These are phyloP conservation scores for Wickerhamiella kurtzmanii DNA, from an alignment of 805 yeast genomes.

Conservation along the genomic window DNA sequence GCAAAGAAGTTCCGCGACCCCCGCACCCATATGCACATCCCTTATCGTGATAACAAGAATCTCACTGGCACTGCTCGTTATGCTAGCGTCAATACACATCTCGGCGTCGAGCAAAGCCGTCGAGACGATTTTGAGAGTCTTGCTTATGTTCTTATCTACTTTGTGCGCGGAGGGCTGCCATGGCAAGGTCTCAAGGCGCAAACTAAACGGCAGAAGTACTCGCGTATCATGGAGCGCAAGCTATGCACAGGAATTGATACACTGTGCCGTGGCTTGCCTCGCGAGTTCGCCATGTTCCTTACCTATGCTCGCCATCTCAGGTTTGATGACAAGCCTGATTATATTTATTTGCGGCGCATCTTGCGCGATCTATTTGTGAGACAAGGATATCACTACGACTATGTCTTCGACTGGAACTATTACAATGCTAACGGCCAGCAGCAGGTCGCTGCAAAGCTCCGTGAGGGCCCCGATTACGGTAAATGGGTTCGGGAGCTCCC, in stretches of 20 bases:
- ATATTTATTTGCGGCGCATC: conserved; percentile 68
- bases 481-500: neutral
- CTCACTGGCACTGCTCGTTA: conserved; percentile 97
- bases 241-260: conserved; percentile 78
- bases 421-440: neutral
- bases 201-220: conserved; percentile 93
- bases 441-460: neutral
- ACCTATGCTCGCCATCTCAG: conserved; percentile 76
- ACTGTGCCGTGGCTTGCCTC: conserved; percentile 77
- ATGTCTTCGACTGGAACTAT: conserved; percentile 80
- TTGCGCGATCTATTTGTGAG: conserved; percentile 80
- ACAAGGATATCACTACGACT: conserved; percentile 84
- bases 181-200: conserved; percentile 99
- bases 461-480: neutral
- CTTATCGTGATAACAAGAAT: conserved; percentile 91
- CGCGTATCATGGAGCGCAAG: conserved; percentile 92
- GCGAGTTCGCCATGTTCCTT: conserved; percentile 85
- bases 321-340: conserved; percentile 91
- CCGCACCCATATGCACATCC: conserved; percentile 86
- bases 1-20: conserved; percentile 97
- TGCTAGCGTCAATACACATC: conserved; percentile 94
- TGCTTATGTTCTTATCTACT: conserved; percentile 94
- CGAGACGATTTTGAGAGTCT: conserved; percentile 93
- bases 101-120: conserved; percentile 93
- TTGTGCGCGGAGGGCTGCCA: conserved; percentile 76